phyloP scores from a whole-genome alignment of 768 basidiomycete genomes.

The Rhizopogon sp. region DNA sequence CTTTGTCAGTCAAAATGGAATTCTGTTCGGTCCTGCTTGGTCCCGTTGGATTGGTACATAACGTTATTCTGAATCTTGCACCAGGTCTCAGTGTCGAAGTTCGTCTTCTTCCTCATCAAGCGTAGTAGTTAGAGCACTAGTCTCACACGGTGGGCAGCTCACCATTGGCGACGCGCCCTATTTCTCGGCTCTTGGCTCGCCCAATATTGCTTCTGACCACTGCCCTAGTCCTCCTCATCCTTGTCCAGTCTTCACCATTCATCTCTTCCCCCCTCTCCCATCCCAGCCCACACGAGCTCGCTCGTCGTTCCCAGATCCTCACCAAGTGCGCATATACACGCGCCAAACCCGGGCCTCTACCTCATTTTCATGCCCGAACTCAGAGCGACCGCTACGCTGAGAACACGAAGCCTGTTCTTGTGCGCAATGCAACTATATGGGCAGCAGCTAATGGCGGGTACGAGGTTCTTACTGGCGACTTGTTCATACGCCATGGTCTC shows the following conservation, averaged over 20 bases:
- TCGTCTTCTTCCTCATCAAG: no score
- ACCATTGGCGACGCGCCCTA: neutral
- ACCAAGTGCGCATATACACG: constrained; percentile 40
- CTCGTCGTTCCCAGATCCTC: constrained; percentile 23
- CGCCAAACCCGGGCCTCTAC: constrained; percentile 36
- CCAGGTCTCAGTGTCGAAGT: no score
- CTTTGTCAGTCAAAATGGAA: no score
- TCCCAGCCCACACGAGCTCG: constrained; percentile 4
- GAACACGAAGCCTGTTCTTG: constrained; percentile 58
- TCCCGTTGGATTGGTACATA: no score
- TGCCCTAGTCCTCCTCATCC: neutral
- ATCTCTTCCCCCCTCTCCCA: neutral
- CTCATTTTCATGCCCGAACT: constrained; percentile 42
- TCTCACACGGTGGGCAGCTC: neutral
- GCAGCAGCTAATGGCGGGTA: constrained; percentile 69
- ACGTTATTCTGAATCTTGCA: no score
- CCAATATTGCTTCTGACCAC: neutral
- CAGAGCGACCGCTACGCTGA: constrained; percentile 60
- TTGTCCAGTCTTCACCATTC: neutral
- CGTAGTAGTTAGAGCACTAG: no score
- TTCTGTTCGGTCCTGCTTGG: no score
- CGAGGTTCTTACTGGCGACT: constrained; percentile 56
- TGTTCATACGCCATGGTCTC: constrained; percentile 66
- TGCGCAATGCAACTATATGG: constrained; percentile 81
- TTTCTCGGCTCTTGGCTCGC: neutral